These are phyloP conservation scores for Lichtheimia hyalospora DNA, from an alignment of 371 early-diverging fungal genomes.

Conservation along the genomic window DNA sequence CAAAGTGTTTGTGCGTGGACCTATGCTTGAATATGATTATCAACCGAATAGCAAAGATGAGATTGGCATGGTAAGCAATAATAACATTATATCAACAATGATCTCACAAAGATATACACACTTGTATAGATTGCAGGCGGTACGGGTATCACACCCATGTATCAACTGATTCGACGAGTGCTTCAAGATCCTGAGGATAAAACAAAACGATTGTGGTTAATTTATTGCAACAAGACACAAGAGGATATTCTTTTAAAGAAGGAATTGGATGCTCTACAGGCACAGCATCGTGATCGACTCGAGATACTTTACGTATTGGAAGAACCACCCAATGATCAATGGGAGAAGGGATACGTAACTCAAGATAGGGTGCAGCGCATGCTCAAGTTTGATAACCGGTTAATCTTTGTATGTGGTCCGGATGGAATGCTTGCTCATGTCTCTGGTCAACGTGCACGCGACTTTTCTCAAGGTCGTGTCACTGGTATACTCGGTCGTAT, in stretches of 20 bases:
- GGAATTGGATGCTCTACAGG: conserved; percentile 75
- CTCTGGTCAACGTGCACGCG: conserved; percentile 42
- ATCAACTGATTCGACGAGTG: conserved; percentile 79
- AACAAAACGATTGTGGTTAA: conserved; percentile 71
- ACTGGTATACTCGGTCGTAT: conserved; percentile 33
- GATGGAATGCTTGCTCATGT: conserved; percentile 38
- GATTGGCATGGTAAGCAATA: conserved; percentile 65
- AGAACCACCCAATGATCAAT: conserved; percentile 65
- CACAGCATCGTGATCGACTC: conserved; percentile 77
- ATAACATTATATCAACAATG: neutral
- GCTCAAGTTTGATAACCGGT: conserved; percentile 32
- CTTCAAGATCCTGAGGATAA: conserved; percentile 78
- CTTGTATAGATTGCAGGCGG: conserved; percentile 80
- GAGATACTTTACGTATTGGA: conserved; percentile 83
- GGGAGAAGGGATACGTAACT: conserved; percentile 81
- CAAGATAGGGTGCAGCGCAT: conserved; percentile 71
- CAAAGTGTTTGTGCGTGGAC: conserved; percentile 58
- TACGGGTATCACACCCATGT: conserved; percentile 95
- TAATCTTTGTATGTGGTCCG: conserved; percentile 50
- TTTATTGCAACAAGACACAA: conserved; percentile 87
- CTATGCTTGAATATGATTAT: conserved; percentile 53
- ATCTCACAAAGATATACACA: neutral
- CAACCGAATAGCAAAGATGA: conserved; percentile 36
- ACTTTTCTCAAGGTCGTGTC: conserved; percentile 44
- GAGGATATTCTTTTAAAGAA: conserved; percentile 85